Conservation (phyloP, 257 asterid genomes). For the Solanum clarkiae region DNA sequence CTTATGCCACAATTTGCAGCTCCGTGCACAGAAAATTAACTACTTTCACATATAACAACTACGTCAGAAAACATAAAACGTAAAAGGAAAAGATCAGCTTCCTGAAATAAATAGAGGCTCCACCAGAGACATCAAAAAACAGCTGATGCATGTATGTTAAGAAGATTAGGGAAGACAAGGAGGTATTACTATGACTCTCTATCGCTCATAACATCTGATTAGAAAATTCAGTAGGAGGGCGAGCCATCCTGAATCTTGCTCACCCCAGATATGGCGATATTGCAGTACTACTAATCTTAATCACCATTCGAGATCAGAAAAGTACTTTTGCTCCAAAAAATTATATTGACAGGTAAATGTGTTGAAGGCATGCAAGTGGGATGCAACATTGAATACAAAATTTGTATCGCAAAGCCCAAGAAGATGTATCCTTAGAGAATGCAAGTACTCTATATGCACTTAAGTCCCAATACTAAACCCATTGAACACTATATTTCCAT, state of each 20-base stretch:
- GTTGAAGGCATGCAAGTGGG: background rate
- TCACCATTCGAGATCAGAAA: background rate
- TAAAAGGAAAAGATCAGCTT: background rate
- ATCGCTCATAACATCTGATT: background rate
- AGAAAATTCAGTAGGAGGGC: background rate
- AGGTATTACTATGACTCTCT: background rate
- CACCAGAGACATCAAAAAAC: background rate
- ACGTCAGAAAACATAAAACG: background rate
- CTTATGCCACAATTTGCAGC: background rate
- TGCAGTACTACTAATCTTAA: background rate
- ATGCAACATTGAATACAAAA: background rate
- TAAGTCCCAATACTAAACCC: background rate
- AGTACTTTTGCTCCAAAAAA: background rate
- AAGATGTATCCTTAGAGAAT: background rate
- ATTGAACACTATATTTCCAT: background rate
- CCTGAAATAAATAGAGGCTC: background rate
- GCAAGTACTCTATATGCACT: background rate
- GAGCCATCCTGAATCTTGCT: background rate
- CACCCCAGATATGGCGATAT: background rate
- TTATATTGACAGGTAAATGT: background rate
- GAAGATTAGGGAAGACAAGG: background rate
- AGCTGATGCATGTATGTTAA: background rate
- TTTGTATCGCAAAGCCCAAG: background rate
- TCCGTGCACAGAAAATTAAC: background rate
- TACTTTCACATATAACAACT: background rate